Evolutionary conservation across 495 filamentous ascomycete genomes (phyloP).

Genomic region (Endocarpon pusillum): DNA sequence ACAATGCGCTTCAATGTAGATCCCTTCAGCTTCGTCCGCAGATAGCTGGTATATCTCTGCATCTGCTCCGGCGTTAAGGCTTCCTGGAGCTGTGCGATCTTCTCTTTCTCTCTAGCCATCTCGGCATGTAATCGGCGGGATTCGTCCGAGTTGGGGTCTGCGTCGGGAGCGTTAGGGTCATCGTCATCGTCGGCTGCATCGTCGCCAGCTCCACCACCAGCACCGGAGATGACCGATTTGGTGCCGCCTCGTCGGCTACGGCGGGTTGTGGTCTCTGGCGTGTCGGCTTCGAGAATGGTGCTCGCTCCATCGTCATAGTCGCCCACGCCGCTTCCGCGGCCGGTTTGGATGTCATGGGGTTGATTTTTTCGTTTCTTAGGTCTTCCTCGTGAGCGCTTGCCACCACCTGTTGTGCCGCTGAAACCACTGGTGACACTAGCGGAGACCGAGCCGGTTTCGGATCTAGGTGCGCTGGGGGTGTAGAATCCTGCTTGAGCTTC

Average conservation of each 20-base stretch:
- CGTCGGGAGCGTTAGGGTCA: too few species aligned
- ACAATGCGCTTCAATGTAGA: conserved; percentile 49
- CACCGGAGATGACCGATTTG: too few species aligned
- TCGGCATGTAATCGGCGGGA: too few species aligned
- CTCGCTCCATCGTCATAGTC: too few species aligned
- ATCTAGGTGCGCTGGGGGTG: conserved; percentile 44
- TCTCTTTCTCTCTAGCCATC: too few species aligned
- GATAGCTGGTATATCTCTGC: too few species aligned
- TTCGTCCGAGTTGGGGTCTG: too few species aligned
- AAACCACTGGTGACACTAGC: conserved; percentile 38
- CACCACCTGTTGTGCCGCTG: conserved; percentile 35
- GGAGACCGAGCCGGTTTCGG: conserved; percentile 50
- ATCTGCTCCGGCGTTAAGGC: too few species aligned
- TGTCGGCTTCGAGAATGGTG: too few species aligned
- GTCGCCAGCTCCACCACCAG: neutral
- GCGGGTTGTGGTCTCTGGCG: too few species aligned
- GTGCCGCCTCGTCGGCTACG: too few species aligned
- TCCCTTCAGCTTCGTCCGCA: conserved; percentile 48
- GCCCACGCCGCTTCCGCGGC: neutral
- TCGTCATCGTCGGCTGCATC: neutral
- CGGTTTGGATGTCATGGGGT: neutral
- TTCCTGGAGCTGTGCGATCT: too few species aligned
- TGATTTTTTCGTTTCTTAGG: conserved; percentile 36
- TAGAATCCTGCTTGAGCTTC: conserved; percentile 32
- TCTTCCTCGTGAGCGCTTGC: conserved; percentile 42